Percentiles rank a stretch among this genome's conserved stretches.
Evolutionary conservation across 2,329 filamentous ascomycete genomes (phyloP).

Genomic region (Aspergillus phoenicis): DNA sequence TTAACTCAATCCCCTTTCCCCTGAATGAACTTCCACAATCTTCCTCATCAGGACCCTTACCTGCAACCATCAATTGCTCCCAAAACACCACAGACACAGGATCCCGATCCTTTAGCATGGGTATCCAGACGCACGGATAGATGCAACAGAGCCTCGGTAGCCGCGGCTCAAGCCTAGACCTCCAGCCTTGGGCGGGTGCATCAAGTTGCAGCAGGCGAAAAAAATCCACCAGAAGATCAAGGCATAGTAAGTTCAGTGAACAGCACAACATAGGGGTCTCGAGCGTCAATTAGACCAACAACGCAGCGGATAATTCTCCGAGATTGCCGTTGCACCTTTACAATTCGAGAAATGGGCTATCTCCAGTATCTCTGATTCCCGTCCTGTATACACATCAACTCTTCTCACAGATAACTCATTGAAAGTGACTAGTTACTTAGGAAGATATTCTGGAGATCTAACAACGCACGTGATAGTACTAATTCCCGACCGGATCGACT

Average conservation of each 20-base stretch:
- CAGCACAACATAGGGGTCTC: neutral
- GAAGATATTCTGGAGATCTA: neutral
- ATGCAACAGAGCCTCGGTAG: neutral
- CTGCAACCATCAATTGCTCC: neutral
- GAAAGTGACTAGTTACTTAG: too few relatives aligned
- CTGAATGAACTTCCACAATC: too few relatives aligned
- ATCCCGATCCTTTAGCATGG: neutral
- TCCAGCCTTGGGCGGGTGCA: neutral
- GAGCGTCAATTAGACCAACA: neutral
- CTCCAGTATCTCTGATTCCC: neutral
- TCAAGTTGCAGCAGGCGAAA: neutral
- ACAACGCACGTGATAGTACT: neutral
- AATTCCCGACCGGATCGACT: neutral
- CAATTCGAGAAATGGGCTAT: neutral
- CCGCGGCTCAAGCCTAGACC: constrained; percentile 3
- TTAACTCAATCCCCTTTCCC: too few relatives aligned
- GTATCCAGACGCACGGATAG: neutral
- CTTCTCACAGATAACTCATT: neutral
- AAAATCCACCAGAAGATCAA: neutral
- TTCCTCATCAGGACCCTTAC: neutral
- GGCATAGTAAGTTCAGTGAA: neutral
- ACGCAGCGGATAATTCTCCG: neutral
- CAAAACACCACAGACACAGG: neutral
- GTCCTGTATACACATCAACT: neutral
- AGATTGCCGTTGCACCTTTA: neutral